Conservation (phyloP, 2,329 filamentous ascomycete species). For the Calonectria pseudoturangicola region DNA sequence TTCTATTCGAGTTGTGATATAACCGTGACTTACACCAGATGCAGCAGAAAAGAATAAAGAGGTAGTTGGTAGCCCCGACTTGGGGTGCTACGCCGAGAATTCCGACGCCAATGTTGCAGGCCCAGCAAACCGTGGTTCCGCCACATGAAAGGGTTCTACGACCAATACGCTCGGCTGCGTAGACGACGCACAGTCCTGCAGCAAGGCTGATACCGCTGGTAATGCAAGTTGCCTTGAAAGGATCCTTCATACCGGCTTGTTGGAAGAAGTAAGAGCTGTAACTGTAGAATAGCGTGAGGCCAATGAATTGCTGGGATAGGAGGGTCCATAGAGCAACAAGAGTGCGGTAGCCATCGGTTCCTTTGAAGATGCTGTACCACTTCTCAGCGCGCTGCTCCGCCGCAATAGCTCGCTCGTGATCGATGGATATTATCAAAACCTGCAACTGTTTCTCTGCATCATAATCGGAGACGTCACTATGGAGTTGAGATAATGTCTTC, state of each 20-base stretch:
- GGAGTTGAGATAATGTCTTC: conserved; percentile 37
- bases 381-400: conserved; percentile 32
- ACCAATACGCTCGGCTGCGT: conserved; percentile 4
- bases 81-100: no score
- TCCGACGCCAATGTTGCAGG: no score
- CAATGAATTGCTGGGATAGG: conserved; percentile 38
- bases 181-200: not conserved
- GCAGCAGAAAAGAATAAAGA: no score
- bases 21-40: no score
- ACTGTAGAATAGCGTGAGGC: conserved; percentile 59
- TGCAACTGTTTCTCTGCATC: conserved; percentile 49
- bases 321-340: conserved; percentile 54
- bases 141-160: conserved; percentile 17
- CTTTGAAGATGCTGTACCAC: conserved; percentile 48
- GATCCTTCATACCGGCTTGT: conserved; percentile 53
- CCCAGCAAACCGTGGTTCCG: conserved; percentile 25
- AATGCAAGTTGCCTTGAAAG: conserved; percentile 45
- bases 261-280: conserved; percentile 70
- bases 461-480: conserved; percentile 51
- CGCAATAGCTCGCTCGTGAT: conserved; percentile 50
- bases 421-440: conserved; percentile 36
- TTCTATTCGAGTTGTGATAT: no score
- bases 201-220: conserved; percentile 43
- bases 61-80: no score
- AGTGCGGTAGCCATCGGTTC: conserved; percentile 53